These are phyloP conservation scores for Fusarium sp. DNA, from an alignment of 2,329 filamentous ascomycete genomes.

Conservation along the genomic window DNA sequence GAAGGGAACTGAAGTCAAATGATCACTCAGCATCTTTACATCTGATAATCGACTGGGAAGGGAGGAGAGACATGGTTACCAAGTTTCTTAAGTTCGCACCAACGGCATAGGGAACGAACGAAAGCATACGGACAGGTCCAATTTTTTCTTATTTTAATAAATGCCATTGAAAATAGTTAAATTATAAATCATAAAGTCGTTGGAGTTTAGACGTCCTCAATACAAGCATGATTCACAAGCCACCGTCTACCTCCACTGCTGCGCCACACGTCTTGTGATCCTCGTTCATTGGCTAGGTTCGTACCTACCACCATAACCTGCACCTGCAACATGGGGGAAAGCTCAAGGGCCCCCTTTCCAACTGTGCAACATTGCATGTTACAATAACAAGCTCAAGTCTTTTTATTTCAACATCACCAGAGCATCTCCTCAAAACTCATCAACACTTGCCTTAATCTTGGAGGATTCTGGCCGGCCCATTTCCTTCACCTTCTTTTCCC, in stretches of 20 bases:
- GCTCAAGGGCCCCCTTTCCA: conserved; percentile 38
- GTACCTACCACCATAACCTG: conserved; percentile 12
- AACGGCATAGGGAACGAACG: too few relatives aligned
- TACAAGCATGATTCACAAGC: conserved; percentile 12
- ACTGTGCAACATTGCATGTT: conserved; percentile 22
- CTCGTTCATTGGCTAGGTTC: conserved; percentile 31
- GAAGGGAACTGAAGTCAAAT: conserved; percentile 10
- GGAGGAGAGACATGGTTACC: too few relatives aligned
- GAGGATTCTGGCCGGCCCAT: conserved; percentile 15
- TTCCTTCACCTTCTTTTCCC: not conserved
- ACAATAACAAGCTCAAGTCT: conserved; percentile 25
- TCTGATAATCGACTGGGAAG: too few relatives aligned
- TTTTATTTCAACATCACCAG: conserved; percentile 34
- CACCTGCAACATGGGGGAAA: conserved; percentile 31
- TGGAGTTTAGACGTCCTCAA: not conserved
- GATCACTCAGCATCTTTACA: not conserved
- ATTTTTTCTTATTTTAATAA: too few relatives aligned
- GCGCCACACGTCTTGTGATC: conserved; percentile 28
- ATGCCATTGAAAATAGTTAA: too few relatives aligned
- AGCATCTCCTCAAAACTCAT: conserved; percentile 7
- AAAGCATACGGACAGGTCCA: too few relatives aligned
- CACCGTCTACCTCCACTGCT: conserved; percentile 22
- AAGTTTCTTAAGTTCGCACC: too few relatives aligned
- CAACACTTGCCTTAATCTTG: conserved; percentile 1
- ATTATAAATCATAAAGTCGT: too few relatives aligned